These are phyloP conservation scores for Blastomyces emzantsi DNA, from an alignment of 2,329 filamentous ascomycete species.

Conservation along the genomic window DNA sequence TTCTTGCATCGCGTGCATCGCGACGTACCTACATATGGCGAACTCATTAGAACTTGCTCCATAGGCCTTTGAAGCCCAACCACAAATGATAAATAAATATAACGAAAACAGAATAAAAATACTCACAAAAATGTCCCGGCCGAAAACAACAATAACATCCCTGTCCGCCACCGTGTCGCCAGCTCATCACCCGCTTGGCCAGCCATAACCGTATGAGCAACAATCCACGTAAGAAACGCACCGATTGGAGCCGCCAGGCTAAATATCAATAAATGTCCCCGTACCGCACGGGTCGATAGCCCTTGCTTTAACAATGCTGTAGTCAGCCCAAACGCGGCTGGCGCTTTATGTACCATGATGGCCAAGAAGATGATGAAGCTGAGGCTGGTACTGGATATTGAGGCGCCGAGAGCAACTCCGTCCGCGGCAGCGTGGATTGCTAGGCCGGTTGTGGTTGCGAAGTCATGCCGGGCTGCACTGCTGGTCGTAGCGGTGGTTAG, in stretches of 20 bases:
- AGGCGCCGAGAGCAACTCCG: constrained; percentile 91
- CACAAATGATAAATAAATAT: neutral
- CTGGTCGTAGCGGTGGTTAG: constrained; percentile 19
- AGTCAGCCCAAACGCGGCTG: constrained; percentile 88
- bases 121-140: constrained; percentile 90
- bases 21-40: constrained; percentile 62
- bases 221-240: constrained; percentile 70
- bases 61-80: neutral
- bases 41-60: neutral
- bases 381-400: constrained; percentile 66
- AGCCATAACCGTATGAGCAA: constrained; percentile 61
- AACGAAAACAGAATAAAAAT: neutral
- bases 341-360: constrained; percentile 96
- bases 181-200: constrained; percentile 45
- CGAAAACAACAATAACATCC: constrained; percentile 87
- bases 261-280: constrained; percentile 81
- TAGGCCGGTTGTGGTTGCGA: constrained; percentile 86
- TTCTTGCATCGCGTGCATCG: constrained; percentile 98
- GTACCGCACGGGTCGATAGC: constrained; percentile 72
- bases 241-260: constrained; percentile 83
- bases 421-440: constrained; percentile 94
- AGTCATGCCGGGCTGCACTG: constrained; percentile 32
- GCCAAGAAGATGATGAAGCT: constrained; percentile 90
- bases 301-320: constrained; percentile 86
- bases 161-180: constrained; percentile 74